Percentiles rank a stretch among this genome's conserved stretches.
Conservation (phyloP, 2,329 filamentous ascomycete genomes). For the Teratosphaeria destructans region DNA sequence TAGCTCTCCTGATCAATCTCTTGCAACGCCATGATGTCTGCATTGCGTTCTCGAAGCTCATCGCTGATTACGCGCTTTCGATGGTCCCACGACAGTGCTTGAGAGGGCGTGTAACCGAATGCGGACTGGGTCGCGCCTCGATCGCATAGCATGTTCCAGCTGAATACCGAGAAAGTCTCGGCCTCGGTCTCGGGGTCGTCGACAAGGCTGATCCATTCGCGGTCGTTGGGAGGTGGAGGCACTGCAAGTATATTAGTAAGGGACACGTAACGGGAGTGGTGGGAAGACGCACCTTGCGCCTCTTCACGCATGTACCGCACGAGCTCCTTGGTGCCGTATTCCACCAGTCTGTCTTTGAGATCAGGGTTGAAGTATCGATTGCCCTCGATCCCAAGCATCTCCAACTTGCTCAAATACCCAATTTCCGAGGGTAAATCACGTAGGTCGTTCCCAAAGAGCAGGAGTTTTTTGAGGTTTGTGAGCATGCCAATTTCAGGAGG, state of each 20-base stretch:
- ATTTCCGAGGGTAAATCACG: constrained; percentile 73
- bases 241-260: constrained; percentile 39
- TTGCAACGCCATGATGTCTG: constrained; percentile 87
- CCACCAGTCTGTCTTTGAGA: constrained; percentile 71
- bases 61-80: constrained; percentile 72
- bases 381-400: constrained; percentile 83
- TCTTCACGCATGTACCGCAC: constrained; percentile 75
- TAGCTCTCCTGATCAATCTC: constrained; percentile 90
- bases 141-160: constrained; percentile 93
- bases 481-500: constrained; percentile 95
- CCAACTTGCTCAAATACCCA: constrained; percentile 77
- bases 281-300: constrained; percentile 58
- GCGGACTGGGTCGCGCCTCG: constrained; percentile 75
- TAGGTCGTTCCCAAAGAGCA: constrained; percentile 86
- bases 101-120: constrained; percentile 83
- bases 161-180: constrained; percentile 63
- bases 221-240: constrained; percentile 63
- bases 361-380: constrained; percentile 66
- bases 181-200: constrained; percentile 34
- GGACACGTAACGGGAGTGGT: background rate
- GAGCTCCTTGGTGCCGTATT: constrained; percentile 76
- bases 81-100: constrained; percentile 77
- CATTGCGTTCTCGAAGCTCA: constrained; percentile 67
- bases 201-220: constrained; percentile 67
- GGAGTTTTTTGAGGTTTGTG: constrained; percentile 74